Conservation (phyloP, 176 grass and related monocot species). For the Musa itinerans region DNA sequence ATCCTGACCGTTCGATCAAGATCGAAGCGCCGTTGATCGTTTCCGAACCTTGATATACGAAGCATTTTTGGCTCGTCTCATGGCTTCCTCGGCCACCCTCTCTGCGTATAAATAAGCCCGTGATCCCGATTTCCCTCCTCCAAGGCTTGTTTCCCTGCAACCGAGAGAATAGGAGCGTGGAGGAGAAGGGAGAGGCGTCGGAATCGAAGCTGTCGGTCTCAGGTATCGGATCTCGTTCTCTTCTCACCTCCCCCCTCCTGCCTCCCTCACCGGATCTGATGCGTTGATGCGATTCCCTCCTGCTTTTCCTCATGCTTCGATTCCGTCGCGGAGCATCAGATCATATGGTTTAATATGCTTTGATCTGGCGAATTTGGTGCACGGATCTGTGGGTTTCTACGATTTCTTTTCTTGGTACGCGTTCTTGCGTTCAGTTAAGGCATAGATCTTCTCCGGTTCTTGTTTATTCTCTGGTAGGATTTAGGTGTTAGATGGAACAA, state of each 20-base stretch:
- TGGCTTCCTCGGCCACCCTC: not conserved
- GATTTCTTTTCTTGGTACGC: not conserved
- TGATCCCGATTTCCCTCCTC: not conserved
- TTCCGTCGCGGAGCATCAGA: not conserved
- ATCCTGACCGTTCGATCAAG: not conserved
- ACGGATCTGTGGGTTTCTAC: not conserved
- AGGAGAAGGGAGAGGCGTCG: no score
- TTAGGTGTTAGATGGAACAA: not conserved
- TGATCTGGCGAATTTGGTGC: not conserved
- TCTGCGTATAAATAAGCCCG: not conserved
- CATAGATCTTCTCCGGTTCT: not conserved
- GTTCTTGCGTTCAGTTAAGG: not conserved
- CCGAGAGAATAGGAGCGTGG: not conserved
- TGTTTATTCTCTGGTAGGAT: not conserved
- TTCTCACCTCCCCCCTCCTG: not conserved
- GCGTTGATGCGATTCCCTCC: not conserved
- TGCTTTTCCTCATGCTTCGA: not conserved
- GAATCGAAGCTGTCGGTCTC: not conserved
- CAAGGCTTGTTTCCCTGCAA: no score
- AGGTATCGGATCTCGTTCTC: not conserved
- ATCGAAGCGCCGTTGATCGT: not conserved
- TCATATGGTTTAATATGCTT: not conserved
- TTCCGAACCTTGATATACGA: not conserved
- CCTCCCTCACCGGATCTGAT: not conserved
- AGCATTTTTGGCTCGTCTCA: no score